Percentiles rank a stretch among this genome's conserved stretches.
These are phyloP conservation scores for Elsinoe fawcettii DNA, from an alignment of 2,329 filamentous ascomycete genomes.

Conservation along the genomic window DNA sequence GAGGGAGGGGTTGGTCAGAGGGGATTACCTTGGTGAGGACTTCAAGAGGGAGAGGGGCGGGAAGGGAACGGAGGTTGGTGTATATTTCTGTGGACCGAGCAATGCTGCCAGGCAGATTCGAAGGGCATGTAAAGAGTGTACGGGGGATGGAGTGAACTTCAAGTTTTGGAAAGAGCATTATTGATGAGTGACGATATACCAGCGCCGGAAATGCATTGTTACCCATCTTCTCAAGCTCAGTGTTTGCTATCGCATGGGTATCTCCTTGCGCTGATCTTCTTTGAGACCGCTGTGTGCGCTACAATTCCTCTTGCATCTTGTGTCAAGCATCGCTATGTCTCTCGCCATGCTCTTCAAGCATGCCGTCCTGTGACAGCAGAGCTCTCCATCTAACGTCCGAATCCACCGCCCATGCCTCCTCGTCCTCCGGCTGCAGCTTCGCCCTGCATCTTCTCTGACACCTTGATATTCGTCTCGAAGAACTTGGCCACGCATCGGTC, in stretches of 20 bases:
- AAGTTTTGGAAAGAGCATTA: constrained; percentile 98
- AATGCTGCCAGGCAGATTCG: constrained; percentile 73
- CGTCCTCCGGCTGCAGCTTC: constrained; percentile 61
- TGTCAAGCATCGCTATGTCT: background rate
- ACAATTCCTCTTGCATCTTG: background rate
- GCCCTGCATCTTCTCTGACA: constrained; percentile 91
- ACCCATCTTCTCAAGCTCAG: background rate
- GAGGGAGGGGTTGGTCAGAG: constrained; percentile 78
- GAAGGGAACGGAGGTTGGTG: constrained; percentile 77
- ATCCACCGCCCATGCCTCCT: constrained; percentile 43
- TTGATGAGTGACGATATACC: constrained; percentile 24
- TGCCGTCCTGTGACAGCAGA: background rate
- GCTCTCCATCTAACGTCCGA: constrained; percentile 19
- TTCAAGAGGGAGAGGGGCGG: constrained; percentile 58
- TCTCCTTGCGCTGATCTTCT: background rate
- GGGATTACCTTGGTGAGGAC: constrained; percentile 69
- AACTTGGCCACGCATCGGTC: constrained; percentile 97
- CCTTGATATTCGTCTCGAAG: constrained; percentile 97
- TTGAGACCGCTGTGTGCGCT: background rate
- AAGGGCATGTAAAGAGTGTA: constrained; percentile 66
- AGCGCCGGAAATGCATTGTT: background rate
- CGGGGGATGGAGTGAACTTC: constrained; percentile 74
- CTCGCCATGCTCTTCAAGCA: background rate
- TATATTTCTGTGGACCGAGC: constrained; percentile 95
- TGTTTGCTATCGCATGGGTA: background rate